These are phyloP conservation scores for Phaffia australis DNA, from an alignment of 768 basidiomycete genomes.

Conservation along the genomic window DNA sequence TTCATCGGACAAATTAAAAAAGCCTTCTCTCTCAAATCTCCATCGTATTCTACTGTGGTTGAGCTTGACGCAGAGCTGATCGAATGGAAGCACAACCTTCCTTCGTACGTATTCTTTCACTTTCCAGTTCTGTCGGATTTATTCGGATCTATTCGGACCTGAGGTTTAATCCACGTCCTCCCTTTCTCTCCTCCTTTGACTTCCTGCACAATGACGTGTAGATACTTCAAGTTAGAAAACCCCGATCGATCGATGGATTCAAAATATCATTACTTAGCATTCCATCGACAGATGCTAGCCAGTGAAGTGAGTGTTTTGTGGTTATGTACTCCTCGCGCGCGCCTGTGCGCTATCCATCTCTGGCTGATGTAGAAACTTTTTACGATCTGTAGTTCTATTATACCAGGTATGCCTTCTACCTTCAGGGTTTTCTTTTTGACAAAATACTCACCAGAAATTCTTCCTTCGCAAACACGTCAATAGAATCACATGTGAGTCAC, in stretches of 20 bases:
- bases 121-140: constrained; percentile 20
- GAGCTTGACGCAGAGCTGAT: constrained; percentile 39
- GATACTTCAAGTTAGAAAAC: constrained; percentile 28
- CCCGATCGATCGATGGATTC: constrained; percentile 36
- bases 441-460: background rate
- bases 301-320: constrained; percentile 28
- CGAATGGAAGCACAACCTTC: constrained; percentile 34
- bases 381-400: constrained; percentile 33
- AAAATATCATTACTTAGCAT: constrained; percentile 37
- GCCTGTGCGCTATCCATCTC: too few relatives aligned
- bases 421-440: constrained; percentile 32
- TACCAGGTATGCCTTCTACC: constrained; percentile 32
- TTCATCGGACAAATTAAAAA: background rate
- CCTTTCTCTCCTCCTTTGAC: too few relatives aligned
- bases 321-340: background rate
- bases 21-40: constrained; percentile 38
- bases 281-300: constrained; percentile 38
- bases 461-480: too few relatives aligned
- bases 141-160: background rate
- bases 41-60: constrained; percentile 38
- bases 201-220: too few relatives aligned
- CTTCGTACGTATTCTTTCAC: constrained; percentile 30
- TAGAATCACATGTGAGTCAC: too few relatives aligned
- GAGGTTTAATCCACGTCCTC: constrained; percentile 6
- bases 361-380: background rate